Evolutionary conservation across 2,329 filamentous ascomycete species (phyloP).

Genomic region (Neonectria hederae): DNA sequence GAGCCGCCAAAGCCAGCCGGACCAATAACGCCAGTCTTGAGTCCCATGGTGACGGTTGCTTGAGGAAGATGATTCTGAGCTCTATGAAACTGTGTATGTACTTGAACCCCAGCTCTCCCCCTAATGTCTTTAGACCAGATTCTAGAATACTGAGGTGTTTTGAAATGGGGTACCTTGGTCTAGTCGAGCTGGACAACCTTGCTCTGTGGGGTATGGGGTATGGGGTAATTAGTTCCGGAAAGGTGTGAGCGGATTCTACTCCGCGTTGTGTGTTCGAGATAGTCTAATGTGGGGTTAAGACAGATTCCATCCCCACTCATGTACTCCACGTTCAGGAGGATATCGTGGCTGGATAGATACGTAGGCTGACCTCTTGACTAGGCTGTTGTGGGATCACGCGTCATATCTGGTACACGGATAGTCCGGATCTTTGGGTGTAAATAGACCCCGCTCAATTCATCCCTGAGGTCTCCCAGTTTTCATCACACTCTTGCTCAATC

Average conservation of each 20-base stretch:
- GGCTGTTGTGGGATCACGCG: background rate
- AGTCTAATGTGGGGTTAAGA: background rate
- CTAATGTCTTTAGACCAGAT: too few relatives aligned
- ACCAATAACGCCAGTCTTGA: background rate
- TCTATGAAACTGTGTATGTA: background rate
- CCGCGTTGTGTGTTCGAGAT: background rate
- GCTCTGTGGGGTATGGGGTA: background rate
- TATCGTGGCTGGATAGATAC: background rate
- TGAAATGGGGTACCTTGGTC: too few relatives aligned
- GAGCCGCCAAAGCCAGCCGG: conserved; percentile 13
- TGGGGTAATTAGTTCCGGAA: too few relatives aligned
- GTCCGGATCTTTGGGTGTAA: too few relatives aligned
- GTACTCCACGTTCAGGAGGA: background rate
- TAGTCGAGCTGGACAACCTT: background rate
- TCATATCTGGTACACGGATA: background rate
- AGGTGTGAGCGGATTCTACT: background rate
- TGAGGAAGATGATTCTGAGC: background rate
- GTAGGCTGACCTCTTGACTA: background rate
- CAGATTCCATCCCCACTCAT: background rate
- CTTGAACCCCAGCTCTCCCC: background rate
- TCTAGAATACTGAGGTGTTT: too few relatives aligned
- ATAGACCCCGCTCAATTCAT: too few relatives aligned
- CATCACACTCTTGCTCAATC: background rate
- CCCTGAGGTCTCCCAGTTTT: background rate
- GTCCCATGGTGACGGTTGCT: background rate